Base-by-base conservation (phyloP, 176 grass and related monocot genomes). In the Secale cereale region DNA sequence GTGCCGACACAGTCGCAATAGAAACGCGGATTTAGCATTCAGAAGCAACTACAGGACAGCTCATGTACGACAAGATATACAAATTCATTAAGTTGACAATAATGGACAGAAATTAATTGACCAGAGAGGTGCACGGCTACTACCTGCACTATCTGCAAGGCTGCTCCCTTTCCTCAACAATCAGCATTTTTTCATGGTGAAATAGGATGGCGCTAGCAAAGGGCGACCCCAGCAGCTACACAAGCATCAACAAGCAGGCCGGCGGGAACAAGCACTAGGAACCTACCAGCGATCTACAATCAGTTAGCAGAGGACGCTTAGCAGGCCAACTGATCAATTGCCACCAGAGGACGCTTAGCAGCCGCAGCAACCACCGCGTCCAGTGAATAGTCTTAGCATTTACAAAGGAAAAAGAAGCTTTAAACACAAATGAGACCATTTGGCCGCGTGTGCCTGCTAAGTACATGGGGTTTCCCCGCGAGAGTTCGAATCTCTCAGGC, bases 291-390 rank as follows among this genome's bases (percentile, higher is more conserved):
- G n/a, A n/a, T n/a, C n/a, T n/a, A n/a, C n/a, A n/a, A 41, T 52
- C 10, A n/a, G 26, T 64, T 77, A 91, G 40, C 77, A n/a, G n/a
- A n/a, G n/a, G n/a, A n/a, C n/a, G n/a, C n/a, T n/a, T n/a, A n/a
- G n/a, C n/a, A n/a, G n/a, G n/a, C 81, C 52, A 91, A 15, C 40
- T 91, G 85, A 7, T 91, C 89, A 45, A 85, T 70, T 32, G 85
- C 77, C 89, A 81, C 69, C 50, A 87, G 85, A 48, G 92, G 79
- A 5, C 82, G 87, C 70, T 88, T 92, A 69, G 86, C 86, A 82
- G 93, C 88, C 9, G 82, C 80, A 19, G 85, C 88, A 50, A 84
- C 87, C 54, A 87, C 85, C 45, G 81, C 79, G 23, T 91, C 88
- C 52, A 99, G 88, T 39, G n/a, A n/a, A n/a, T n/a, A n/a, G n/a